Conservation (phyloP, 1,284 basidiomycete species). For the Trametes polyzona region DNA sequence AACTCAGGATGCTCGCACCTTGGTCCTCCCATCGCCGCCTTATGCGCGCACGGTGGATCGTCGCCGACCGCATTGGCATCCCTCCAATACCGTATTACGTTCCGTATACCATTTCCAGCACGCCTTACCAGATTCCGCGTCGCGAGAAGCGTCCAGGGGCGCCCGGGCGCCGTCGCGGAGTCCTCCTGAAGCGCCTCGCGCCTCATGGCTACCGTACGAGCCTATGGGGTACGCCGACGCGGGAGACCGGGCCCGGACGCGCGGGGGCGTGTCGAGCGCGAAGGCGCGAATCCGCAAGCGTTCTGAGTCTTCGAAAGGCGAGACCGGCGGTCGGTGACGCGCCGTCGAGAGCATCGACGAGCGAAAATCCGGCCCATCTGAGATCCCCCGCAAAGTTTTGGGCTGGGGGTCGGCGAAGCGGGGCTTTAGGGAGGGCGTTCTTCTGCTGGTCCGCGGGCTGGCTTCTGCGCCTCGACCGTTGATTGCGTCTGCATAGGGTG, state of each 20-base stretch:
- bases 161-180: neutral
- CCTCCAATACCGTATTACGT: too few species aligned
- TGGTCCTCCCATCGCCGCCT: too few species aligned
- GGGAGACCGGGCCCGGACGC: neutral
- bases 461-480: neutral
- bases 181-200: neutral
- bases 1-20: too few species aligned
- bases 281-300: too few species aligned
- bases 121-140: neutral
- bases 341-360: neutral
- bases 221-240: neutral
- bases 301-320: neutral
- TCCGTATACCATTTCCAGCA: neutral
- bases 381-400: neutral
- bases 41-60: slow-evolving; percentile 7
- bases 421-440: slow-evolving; percentile 8
- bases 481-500: too few species aligned
- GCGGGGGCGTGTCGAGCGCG: too few species aligned
- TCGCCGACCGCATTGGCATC: neutral
- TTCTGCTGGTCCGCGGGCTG: neutral
- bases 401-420: too few species aligned
- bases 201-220: slow-evolving; percentile 1
- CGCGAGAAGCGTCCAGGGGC: too few species aligned
- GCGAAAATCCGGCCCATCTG: slow-evolving; percentile 2
- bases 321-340: neutral